Evolutionary conservation across 1,139 yeast genomes (phyloP), one percentile per base, ranked within the genome.

Genomic region (Pichia sp.): DNA sequence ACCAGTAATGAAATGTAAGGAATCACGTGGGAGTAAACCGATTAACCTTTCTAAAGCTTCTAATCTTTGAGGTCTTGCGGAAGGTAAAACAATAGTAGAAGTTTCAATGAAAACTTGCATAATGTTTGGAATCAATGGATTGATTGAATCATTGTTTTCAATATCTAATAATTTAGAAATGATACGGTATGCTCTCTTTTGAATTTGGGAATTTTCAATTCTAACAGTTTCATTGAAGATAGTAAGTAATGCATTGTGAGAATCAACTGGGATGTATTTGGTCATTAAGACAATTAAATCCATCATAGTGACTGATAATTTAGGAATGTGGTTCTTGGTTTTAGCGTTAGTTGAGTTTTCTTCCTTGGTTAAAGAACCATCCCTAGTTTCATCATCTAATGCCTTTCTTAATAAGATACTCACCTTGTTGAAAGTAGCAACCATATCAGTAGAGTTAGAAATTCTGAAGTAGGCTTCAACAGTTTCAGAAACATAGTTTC

Each of bases 201-300:
- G 99, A 58, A 89, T 72, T 58, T 84, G 76, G 27, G 89, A 80
- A 53, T 86, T 82, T 41, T 71, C 66, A 28, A 76, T 71, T 15
- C 75, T 61, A 34, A 88, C 82, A 3, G 95, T 83, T 33, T 80
- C 72, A 42, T 83, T 79, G 68, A 93, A 89, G 46, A 93, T 87
- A 27, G 88, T 66, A 60, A 91, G 80, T 44, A 93, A 73, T 0
- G 95, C 87, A 60, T 78, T 76, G 64, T 88, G 86, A 5, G 86
- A 78, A 3, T 82, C 66, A 40, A 67, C 67, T 6, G 96, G 96
- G 40, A 93, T 81, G 61, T 85, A 87, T 57, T 86, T 85, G 24
- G 93, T 77, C 87, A 93, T 85, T 34, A 88, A 83, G 45, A 90
- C 95, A 50, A 90, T 77, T 51, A 93, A 75, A 64, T 94, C 99